phyloP scores from a whole-genome alignment of 192 early-diverging fungal genomes.

The Backusella morwellensis region DNA sequence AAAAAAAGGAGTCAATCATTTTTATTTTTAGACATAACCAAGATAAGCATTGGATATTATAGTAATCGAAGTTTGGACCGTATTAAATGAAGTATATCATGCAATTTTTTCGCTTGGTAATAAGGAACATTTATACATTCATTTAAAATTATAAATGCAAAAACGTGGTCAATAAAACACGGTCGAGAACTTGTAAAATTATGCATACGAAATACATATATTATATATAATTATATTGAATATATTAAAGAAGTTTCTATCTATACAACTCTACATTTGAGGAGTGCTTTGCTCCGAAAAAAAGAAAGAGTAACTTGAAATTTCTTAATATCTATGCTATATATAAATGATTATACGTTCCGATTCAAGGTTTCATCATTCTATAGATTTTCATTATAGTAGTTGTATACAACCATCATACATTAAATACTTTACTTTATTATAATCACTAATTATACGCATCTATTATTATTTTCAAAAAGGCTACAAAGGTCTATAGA shows the following conservation, averaged over 20 bases:
- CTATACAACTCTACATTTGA: not conserved
- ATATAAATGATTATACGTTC: not conserved
- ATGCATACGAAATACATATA: not conserved
- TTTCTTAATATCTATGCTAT: not conserved
- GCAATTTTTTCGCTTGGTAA: not conserved
- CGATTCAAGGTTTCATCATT: not conserved
- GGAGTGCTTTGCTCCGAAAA: not conserved
- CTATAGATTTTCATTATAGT: not conserved
- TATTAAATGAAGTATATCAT: not conserved
- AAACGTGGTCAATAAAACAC: not conserved
- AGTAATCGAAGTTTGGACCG: not conserved
- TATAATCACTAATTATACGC: not conserved
- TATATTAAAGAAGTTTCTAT: not conserved
- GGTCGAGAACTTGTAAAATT: not conserved
- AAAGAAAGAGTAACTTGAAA: not conserved
- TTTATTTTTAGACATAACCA: not conserved
- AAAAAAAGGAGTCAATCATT: not conserved
- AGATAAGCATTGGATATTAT: not conserved
- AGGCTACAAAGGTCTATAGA: not conserved
- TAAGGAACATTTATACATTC: not conserved
- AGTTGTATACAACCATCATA: not conserved
- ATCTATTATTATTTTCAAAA: not conserved
- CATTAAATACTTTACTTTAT: not conserved
- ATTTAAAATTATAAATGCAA: not conserved
- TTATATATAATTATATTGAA: not conserved